Base-by-base conservation (phyloP, 2,329 filamentous ascomycete species). In the Alternaria sp. region DNA sequence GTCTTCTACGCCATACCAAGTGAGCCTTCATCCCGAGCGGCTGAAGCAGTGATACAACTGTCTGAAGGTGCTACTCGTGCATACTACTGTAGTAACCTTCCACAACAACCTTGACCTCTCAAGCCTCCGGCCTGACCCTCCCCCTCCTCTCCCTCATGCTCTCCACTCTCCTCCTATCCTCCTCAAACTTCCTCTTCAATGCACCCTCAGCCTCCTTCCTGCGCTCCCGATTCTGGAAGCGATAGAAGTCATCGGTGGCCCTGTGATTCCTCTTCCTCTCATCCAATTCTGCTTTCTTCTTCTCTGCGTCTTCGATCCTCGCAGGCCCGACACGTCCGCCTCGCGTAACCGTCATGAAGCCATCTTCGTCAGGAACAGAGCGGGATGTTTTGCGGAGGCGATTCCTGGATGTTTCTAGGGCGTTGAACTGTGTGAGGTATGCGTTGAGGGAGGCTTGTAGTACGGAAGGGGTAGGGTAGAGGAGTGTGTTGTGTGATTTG, bases 281-380 rank as follows among this genome's bases (percentile, higher is more conserved):
- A 54, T 79, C 75, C 28, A 88, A 86, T 66, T 78, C 75, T 1
- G 60, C 68, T 80, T 90, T 87, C 75, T 88, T 86, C 59, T 83
- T 80, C 71, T 86, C 79, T 44, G 83, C 84, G 73, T 88, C 93
- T 68, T 90, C 90, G 63, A 88, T 85, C 55, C 89, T 86, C 2
- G 91, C 93, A 1, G 92, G 89, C n/a, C 90, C 91, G 7, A 85
- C 85, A 61, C 85, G 85, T 1, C 72, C 91, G 26, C 93, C 93
- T 55, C 91, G 86, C 1, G 89, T 91, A 24, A 99, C 95, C 4
- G 94, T 98, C 49, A 98, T 86, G 76, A 99, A 99, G 2, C 95
- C 95, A 78, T 99, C 95, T 73, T 93, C 94, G 77, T 99, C 95
- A 0, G 94, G 93, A 71, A 93, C 89, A 68, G 91, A 90, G 62